These are phyloP conservation scores for Apiospora hydei DNA, from an alignment of 2,329 filamentous ascomycete genomes.

Conservation along the genomic window DNA sequence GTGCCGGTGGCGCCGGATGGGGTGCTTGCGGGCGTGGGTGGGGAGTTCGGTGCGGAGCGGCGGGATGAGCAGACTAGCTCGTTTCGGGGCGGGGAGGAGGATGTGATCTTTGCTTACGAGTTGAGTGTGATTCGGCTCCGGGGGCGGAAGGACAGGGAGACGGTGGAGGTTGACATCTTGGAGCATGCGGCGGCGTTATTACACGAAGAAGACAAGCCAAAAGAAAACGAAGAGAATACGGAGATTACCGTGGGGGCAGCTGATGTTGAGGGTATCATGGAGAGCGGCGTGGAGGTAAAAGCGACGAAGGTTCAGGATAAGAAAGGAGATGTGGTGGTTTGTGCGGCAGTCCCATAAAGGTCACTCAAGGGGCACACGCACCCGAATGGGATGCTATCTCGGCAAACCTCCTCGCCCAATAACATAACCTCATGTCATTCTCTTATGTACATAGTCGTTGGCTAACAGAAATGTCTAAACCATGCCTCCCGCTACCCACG, in stretches of 20 bases:
- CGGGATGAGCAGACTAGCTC: background rate
- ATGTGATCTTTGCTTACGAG: background rate
- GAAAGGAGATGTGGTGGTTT: background rate
- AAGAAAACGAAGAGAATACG: background rate
- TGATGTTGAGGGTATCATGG: background rate
- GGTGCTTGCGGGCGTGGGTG: background rate
- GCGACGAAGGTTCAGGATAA: background rate
- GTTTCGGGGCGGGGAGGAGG: background rate
- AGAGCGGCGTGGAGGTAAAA: background rate
- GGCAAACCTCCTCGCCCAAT: too few species aligned
- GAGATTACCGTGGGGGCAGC: background rate
- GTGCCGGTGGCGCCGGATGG: background rate
- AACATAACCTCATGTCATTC: background rate
- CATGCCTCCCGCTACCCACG: background rate
- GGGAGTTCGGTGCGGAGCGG: background rate
- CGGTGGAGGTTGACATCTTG: background rate
- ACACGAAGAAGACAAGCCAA: background rate
- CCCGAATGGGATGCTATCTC: too few species aligned
- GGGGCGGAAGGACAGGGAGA: background rate
- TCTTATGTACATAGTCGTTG: background rate
- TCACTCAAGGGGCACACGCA: too few species aligned
- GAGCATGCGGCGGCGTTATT: background rate
- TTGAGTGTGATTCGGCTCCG: background rate
- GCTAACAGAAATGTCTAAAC: too few species aligned
- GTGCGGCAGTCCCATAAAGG: too few species aligned